A percentile compares a stretch with the other conserved stretches of the same genome.
phyloP scores from a whole-genome alignment of 2,329 filamentous ascomycete species.

The Bipolaris victoriae region DNA sequence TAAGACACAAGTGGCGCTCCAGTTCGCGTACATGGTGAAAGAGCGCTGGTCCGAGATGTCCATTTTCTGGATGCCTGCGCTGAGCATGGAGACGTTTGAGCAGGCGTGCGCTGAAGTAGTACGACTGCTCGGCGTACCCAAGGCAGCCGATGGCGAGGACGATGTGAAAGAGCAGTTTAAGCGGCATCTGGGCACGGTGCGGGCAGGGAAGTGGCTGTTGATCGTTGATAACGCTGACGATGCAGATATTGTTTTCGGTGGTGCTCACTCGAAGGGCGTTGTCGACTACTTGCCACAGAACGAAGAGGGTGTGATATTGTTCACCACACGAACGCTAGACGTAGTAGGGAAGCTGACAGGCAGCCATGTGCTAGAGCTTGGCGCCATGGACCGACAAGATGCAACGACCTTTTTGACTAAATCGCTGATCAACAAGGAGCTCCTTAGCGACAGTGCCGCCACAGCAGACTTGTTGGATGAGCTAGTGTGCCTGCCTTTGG shows the following conservation, averaged over 20 bases:
- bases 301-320: constrained; percentile 13
- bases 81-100: too few relatives aligned
- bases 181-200: constrained; percentile 23
- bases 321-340: constrained; percentile 18
- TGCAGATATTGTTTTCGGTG: constrained; percentile 14
- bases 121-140: too few relatives aligned
- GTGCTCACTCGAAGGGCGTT: constrained; percentile 8
- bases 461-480: constrained; percentile 21
- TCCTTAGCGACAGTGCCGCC: constrained; percentile 4
- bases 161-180: constrained; percentile 31
- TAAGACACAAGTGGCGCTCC: too few relatives aligned
- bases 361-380: constrained; percentile 17
- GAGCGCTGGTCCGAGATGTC: too few relatives aligned
- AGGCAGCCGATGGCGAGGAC: constrained; percentile 10
- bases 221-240: constrained; percentile 21
- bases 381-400: neutral
- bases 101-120: too few relatives aligned
- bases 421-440: constrained; percentile 11
- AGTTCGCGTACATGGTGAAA: too few relatives aligned
- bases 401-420: constrained; percentile 8
- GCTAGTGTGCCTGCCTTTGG: constrained; percentile 51
- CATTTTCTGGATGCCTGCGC: too few relatives aligned
- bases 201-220: constrained; percentile 20
- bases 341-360: constrained; percentile 12
- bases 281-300: constrained; percentile 20